phyloP scores from a whole-genome alignment of 164 flowering plant genomes.

The Euptelea pleiosperma region DNA sequence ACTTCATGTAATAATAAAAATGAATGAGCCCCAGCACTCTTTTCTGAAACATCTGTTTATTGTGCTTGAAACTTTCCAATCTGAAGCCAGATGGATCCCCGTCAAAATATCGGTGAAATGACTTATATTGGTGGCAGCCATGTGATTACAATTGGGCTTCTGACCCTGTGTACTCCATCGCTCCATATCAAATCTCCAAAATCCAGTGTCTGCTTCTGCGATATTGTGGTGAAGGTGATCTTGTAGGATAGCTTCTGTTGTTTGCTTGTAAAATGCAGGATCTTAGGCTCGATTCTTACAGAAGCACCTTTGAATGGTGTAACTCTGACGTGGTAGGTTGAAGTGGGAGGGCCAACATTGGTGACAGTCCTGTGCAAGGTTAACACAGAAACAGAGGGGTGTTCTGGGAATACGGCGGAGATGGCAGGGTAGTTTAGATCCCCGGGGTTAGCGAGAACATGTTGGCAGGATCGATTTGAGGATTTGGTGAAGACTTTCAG shows the following conservation, averaged over 20 bases:
- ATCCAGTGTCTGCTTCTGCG: constrained; percentile 15
- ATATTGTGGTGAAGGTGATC: constrained; percentile 28
- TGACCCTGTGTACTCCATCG: constrained; percentile 29
- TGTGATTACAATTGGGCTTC: constrained; percentile 30
- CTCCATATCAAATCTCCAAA: constrained; percentile 33
- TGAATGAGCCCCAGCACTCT: neutral
- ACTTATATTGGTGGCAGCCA: constrained; percentile 22
- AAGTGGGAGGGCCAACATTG: constrained; percentile 31
- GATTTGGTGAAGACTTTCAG: constrained; percentile 26
- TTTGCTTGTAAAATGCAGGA: constrained; percentile 24
- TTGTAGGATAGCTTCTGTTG: constrained; percentile 28
- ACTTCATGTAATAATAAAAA: constrained; percentile 1
- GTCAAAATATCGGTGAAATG: neutral
- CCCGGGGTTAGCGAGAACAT: constrained; percentile 18
- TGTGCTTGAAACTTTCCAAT: constrained; percentile 7
- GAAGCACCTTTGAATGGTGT: constrained; percentile 23
- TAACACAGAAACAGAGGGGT: constrained; percentile 12
- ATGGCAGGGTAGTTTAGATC: constrained; percentile 35
- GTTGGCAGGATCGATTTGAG: constrained; percentile 27
- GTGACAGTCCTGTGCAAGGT: constrained; percentile 34
- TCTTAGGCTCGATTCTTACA: constrained; percentile 20
- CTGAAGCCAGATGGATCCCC: neutral
- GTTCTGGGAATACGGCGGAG: constrained; percentile 24
- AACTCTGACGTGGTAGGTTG: constrained; percentile 21
- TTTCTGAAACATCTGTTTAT: constrained; percentile 8